Percentiles rank a stretch among this genome's conserved stretches.
These are phyloP conservation scores for Glutinoglossum americanum DNA, from an alignment of 495 filamentous ascomycete genomes.

Conservation along the genomic window DNA sequence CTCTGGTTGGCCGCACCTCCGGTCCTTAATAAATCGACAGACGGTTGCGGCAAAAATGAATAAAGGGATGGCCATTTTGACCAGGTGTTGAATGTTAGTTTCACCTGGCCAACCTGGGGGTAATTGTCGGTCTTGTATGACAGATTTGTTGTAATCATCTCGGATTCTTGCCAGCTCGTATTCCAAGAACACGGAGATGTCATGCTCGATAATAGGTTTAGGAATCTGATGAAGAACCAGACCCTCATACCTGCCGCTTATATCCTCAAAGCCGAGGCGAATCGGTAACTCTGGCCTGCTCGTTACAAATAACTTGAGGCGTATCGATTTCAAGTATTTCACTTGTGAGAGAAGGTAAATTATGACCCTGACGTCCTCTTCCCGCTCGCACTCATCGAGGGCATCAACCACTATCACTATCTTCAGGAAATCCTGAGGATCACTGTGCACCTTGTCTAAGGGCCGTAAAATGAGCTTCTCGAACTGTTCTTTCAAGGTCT, in stretches of 20 bases:
- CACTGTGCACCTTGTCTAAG: background rate
- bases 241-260: background rate
- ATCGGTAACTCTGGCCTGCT: constrained; percentile 6
- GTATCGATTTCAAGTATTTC: constrained; percentile 1
- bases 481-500: constrained; percentile 6
- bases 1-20: background rate
- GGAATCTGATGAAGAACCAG: background rate
- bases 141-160: background rate
- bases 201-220: background rate
- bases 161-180: background rate
- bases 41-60: background rate
- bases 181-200: background rate
- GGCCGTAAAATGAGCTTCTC: constrained; percentile 7
- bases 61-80: background rate
- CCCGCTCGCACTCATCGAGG: constrained; percentile 10
- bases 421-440: background rate
- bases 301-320: constrained; percentile 8
- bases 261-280: background rate
- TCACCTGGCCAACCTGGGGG: background rate
- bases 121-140: background rate
- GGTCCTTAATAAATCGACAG: background rate
- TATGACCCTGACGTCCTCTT: constrained; percentile 8
- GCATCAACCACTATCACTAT: constrained; percentile 10
- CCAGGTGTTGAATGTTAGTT: background rate
- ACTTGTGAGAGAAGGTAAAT: constrained; percentile 8